Base-by-base conservation (phyloP, 2,329 filamentous ascomycete genomes). In the Cytospora schulzeri region DNA sequence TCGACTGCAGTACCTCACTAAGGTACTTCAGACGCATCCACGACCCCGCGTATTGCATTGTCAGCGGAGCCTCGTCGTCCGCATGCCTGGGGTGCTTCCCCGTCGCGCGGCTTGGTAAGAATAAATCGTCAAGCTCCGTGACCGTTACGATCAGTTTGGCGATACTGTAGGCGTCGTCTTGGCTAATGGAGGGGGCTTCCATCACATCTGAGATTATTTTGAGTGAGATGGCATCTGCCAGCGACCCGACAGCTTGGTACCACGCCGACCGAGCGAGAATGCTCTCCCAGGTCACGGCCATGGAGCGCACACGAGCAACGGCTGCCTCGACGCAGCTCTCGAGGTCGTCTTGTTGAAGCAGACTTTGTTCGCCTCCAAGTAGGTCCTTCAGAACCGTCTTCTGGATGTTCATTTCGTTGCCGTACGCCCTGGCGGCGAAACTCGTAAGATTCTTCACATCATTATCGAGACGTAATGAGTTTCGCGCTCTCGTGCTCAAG, bases 21-120 rank as follows among this genome's bases (percentile, higher is more conserved):
- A 90, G 77, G 69, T 85, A 89, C 74, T 88, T 86, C 65, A 90
- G 79, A 57, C 86, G 81, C 64, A 89, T 77, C 87, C 87, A 90
- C 57, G 80, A 81, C 3, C 81, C 78, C 4, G 85, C 85, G 68
- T 88, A 88, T 70, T 88, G 85, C 3, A 84, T 80, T 38, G 87
- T 88, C 4, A 79, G 74, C 4, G 86, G 84, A 1, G 85, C 74
- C 38, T 81, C 79, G 5, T 79, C 78, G 26, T 72, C 73, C 7
- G 64, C 69, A 2, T 70, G 68, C 17, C 62, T 69, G 1, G 69
- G 68, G 14, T 17, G 24, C 38, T 28, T 26, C 15, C 69, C 73
- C 8, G 70, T 59, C 5, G 76, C 66, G 45, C 75, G 76, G 68
- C 78, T 81, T 0, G 83, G 81, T 1, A 85, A 73, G 69, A 89